These are phyloP conservation scores for Penicillium diatomitis DNA, from an alignment of 495 filamentous ascomycete species.

Conservation along the genomic window DNA sequence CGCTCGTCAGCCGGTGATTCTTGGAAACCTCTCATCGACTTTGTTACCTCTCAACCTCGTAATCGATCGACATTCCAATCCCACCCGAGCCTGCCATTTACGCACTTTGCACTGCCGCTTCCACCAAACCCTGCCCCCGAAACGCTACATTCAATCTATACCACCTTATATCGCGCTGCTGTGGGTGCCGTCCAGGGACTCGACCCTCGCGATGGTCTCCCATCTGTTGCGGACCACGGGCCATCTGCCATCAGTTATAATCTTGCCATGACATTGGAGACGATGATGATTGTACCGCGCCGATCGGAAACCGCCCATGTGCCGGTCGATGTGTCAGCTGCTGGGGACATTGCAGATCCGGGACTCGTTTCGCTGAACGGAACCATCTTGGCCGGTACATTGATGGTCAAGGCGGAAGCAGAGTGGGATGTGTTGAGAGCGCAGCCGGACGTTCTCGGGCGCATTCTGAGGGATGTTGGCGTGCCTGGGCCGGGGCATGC, in stretches of 20 bases:
- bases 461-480: slow-evolving; percentile 52
- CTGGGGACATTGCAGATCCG: slow-evolving; percentile 30
- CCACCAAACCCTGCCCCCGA: slow-evolving; percentile 29
- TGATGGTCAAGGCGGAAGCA: slow-evolving; percentile 64
- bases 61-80: slow-evolving; percentile 16
- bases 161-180: slow-evolving; percentile 47
- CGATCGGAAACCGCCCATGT: slow-evolving; percentile 32
- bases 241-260: slow-evolving; percentile 66
- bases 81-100: slow-evolving; percentile 37
- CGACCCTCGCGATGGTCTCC: neutral
- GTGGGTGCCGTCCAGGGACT: slow-evolving; percentile 21
- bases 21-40: slow-evolving; percentile 52
- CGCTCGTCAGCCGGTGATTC: slow-evolving; percentile 31
- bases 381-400: slow-evolving; percentile 68
- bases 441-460: slow-evolving; percentile 40
- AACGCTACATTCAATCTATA: slow-evolving; percentile 38
- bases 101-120: slow-evolving; percentile 39
- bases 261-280: slow-evolving; percentile 58
- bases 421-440: slow-evolving; percentile 59
- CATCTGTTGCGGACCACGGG: slow-evolving; percentile 13
- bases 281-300: slow-evolving; percentile 64
- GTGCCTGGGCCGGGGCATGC: slow-evolving; percentile 26
- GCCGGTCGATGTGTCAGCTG: slow-evolving; percentile 13
- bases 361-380: slow-evolving; percentile 64
- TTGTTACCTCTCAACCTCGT: slow-evolving; percentile 15